Conservation (phyloP, 1,284 basidiomycete species). For the Moesziomyces sp. region DNA sequence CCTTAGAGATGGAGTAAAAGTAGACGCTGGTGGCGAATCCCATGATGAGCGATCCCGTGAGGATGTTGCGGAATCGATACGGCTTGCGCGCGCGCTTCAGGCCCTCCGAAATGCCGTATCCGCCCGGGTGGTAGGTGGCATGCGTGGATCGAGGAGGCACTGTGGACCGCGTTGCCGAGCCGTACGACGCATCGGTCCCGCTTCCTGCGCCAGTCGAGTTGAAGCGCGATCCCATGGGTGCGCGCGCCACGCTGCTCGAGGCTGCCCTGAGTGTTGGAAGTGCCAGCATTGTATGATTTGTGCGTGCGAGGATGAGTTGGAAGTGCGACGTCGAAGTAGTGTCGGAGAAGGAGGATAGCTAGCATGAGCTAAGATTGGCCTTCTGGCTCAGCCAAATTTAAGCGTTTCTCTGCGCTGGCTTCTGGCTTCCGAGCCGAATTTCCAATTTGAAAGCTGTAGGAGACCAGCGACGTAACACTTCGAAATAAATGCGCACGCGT, state of each 20-base stretch:
- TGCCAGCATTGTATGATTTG: constrained; percentile 6
- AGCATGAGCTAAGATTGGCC: constrained; percentile 11
- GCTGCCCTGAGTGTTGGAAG: constrained; percentile 14
- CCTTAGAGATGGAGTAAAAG: constrained; percentile 81
- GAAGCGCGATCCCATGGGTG: constrained; percentile 10
- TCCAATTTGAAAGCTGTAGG: no score
- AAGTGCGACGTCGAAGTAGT: not conserved
- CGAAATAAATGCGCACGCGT: no score
- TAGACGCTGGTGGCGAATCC: constrained; percentile 86
- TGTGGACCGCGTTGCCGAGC: constrained; percentile 40
- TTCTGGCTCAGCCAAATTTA: not conserved
- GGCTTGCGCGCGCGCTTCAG: constrained; percentile 86
- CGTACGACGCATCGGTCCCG: constrained; percentile 13
- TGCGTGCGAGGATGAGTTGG: no score
- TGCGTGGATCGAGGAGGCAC: constrained; percentile 51
- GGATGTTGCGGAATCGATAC: constrained; percentile 80
- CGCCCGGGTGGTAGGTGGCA: constrained; percentile 53
- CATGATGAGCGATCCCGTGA: constrained; percentile 80
- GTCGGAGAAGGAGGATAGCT: not conserved
- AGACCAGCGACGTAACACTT: no score
- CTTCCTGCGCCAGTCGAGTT: constrained; percentile 33
- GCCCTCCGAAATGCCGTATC: constrained; percentile 61
- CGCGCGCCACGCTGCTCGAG: constrained; percentile 4
- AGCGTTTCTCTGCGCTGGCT: not conserved
- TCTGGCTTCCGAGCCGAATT: not conserved